phyloP scores from a whole-genome alignment of 2,329 filamentous ascomycete genomes.

The Diaporthe amygdali region DNA sequence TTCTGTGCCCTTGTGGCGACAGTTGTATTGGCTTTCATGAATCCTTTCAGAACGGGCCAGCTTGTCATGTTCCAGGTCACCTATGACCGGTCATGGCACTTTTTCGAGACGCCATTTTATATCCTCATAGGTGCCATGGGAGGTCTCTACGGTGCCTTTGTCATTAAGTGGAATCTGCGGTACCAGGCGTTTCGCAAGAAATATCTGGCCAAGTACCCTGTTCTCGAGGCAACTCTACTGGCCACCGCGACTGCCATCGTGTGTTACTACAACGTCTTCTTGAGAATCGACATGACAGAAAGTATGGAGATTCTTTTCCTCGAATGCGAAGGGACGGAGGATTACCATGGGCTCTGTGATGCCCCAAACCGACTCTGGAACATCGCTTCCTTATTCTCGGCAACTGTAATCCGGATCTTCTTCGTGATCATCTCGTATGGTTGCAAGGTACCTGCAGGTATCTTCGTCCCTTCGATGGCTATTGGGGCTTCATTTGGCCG shows the following conservation, averaged over 20 bases:
- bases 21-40: constrained; percentile 91
- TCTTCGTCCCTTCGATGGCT: constrained; percentile 98
- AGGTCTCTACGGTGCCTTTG: constrained; percentile 92
- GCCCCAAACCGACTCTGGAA: constrained; percentile 76
- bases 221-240: constrained; percentile 84
- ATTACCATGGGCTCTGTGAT: constrained; percentile 91
- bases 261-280: constrained; percentile 96
- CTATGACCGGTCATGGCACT: constrained; percentile 97
- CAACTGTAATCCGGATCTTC: constrained; percentile 80
- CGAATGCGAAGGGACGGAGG: constrained; percentile 88
- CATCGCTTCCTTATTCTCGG: constrained; percentile 76
- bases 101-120: constrained; percentile 95
- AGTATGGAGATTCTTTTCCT: constrained; percentile 98
- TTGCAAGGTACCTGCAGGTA: constrained; percentile 96
- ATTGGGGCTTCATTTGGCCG: constrained; percentile 93
- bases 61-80: constrained; percentile 99
- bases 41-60: constrained; percentile 95
- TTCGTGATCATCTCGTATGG: constrained; percentile 96
- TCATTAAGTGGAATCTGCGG: constrained; percentile 96
- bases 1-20: constrained; percentile 97
- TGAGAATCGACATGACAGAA: constrained; percentile 98
- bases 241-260: constrained; percentile 85
- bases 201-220: constrained; percentile 82
- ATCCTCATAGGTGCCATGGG: constrained; percentile 91
- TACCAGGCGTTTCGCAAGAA: constrained; percentile 93